Evolutionary conservation across 2,329 filamentous ascomycete genomes (phyloP).

Genomic region (Colletotrichum filicis): DNA sequence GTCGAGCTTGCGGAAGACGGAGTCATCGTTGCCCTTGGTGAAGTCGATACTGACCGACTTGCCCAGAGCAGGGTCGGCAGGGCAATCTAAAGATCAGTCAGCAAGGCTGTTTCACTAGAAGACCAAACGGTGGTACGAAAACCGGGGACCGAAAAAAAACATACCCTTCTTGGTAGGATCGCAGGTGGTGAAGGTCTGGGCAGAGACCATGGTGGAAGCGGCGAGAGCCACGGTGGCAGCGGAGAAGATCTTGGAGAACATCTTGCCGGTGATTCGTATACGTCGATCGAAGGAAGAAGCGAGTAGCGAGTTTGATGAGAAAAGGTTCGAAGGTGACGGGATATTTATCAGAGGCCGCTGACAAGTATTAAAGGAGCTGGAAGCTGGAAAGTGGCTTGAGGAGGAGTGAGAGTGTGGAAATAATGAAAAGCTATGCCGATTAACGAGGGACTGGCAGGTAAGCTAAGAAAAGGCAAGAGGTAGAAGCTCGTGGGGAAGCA

Average conservation of each 20-base stretch:
- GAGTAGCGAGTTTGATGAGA: not conserved
- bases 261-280: constrained; percentile 12
- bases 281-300: not conserved
- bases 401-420: constrained; percentile 28
- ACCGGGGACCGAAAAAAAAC: constrained; percentile 17
- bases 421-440: constrained; percentile 28
- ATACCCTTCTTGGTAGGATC: constrained; percentile 64
- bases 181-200: constrained; percentile 68
- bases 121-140: not conserved
- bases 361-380: constrained; percentile 19
- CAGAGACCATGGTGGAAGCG: constrained; percentile 59
- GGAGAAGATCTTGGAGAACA: constrained; percentile 53
- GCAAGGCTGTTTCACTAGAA: constrained; percentile 11
- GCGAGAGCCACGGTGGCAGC: constrained; percentile 60
- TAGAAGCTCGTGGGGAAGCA: constrained; percentile 22
- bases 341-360: constrained; percentile 17
- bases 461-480: constrained; percentile 19
- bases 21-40: constrained; percentile 75
- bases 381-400: constrained; percentile 22
- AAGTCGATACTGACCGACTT: constrained; percentile 76
- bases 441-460: constrained; percentile 34
- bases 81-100: constrained; percentile 64
- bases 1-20: constrained; percentile 57
- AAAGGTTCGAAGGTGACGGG: not conserved
- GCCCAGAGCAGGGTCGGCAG: constrained; percentile 81